A percentile compares a stretch with the other conserved stretches of the same genome.
Evolutionary conservation across 164 flowering plant species (phyloP).

Genomic region (Malania oleifera): DNA sequence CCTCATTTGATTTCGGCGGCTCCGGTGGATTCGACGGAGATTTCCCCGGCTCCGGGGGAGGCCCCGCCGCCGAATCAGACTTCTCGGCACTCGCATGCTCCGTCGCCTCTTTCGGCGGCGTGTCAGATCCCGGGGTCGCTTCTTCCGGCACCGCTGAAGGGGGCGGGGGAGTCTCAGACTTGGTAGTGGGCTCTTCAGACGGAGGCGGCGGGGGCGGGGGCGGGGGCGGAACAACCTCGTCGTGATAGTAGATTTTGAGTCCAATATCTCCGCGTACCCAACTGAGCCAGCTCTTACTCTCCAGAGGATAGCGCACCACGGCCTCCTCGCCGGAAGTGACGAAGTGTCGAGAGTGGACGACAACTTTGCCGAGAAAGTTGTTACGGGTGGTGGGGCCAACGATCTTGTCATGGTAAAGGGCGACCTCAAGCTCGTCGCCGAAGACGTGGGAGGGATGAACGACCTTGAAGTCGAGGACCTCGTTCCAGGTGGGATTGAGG

Average conservation of each 20-base stretch:
- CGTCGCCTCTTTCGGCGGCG: conserved; percentile 4
- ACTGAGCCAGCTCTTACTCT: conserved; percentile 54
- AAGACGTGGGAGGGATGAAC: conserved; percentile 39
- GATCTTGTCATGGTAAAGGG: conserved; percentile 52
- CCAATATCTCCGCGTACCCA: conserved; percentile 87
- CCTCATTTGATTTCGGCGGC: neutral
- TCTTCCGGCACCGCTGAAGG: neutral
- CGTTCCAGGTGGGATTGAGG: conserved; percentile 81
- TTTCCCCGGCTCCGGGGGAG: too few relatives aligned
- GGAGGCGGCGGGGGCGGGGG: conserved; percentile 17
- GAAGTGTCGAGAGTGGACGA: conserved; percentile 44
- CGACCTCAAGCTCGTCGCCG: conserved; percentile 60
- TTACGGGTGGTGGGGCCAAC: conserved; percentile 58
- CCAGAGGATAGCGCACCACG: conserved; percentile 58
- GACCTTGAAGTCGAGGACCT: conserved; percentile 54
- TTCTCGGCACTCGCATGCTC: too few relatives aligned
- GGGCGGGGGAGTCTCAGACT: conserved; percentile 15
- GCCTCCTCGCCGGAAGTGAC: conserved; percentile 83
- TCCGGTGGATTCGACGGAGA: too few relatives aligned
- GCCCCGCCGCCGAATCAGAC: conserved; percentile 5
- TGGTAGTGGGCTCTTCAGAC: conserved; percentile 13
- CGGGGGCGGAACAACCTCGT: conserved; percentile 36
- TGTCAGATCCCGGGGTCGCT: neutral
- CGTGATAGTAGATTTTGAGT: conserved; percentile 56
- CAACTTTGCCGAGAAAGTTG: conserved; percentile 63